Evolutionary conservation across 108 stramenopile genomes (phyloP).

Genomic region (Parietichytrium sp.): DNA sequence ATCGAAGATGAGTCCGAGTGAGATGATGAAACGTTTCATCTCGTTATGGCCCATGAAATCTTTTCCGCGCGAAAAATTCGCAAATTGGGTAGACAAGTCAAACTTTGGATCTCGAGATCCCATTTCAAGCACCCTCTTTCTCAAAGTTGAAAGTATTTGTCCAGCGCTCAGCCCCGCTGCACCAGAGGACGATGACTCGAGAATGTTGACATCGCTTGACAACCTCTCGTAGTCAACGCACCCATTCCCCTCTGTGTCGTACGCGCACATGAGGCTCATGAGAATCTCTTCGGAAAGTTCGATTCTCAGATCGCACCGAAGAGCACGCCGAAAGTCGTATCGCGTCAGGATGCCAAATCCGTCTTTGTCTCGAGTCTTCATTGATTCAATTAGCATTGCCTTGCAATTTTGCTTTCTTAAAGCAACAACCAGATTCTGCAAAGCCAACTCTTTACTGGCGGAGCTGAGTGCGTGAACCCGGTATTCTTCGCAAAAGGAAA

Average conservation of each 20-base stretch:
- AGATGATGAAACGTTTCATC: not conserved
- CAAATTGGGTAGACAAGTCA: not conserved
- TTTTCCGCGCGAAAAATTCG: not conserved
- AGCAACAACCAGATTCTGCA: too few species aligned
- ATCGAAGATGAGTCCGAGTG: not conserved
- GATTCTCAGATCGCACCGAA: not conserved
- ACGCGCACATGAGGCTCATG: not conserved
- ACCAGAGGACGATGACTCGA: too few species aligned
- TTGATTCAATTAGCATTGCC: too few species aligned
- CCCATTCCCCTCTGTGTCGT: not conserved
- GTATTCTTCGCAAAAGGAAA: not conserved
- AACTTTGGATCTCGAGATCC: too few species aligned
- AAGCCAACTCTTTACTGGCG: too few species aligned
- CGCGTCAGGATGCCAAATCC: not conserved
- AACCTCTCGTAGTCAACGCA: conserved; percentile 3
- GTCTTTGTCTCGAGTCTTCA: not conserved
- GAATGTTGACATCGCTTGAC: too few species aligned
- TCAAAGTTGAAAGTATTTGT: too few species aligned
- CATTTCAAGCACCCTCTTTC: too few species aligned
- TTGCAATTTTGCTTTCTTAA: too few species aligned
- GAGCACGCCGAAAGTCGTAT: not conserved
- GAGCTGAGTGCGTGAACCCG: too few species aligned
- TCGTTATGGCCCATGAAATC: not conserved
- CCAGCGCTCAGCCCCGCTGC: too few species aligned
- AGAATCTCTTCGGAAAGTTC: not conserved